These are phyloP conservation scores for Dioscorea dumetorum DNA, from an alignment of 106 monocot genomes.

Conservation along the genomic window DNA sequence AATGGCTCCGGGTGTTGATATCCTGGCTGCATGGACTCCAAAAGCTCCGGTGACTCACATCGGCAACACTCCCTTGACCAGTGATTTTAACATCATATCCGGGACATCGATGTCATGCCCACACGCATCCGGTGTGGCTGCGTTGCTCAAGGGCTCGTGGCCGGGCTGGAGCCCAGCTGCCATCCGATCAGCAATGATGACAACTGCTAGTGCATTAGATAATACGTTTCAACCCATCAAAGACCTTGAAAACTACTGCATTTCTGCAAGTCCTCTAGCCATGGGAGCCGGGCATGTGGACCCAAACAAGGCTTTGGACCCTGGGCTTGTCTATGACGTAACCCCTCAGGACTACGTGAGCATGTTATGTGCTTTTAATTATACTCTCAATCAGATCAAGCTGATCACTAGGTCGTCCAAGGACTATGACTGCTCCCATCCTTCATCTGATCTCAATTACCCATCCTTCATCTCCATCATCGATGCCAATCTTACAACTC, in stretches of 20 bases:
- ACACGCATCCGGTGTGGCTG: constrained; percentile 57
- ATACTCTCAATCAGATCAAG: constrained; percentile 14
- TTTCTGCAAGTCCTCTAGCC: constrained; percentile 40
- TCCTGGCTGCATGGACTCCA: constrained; percentile 45
- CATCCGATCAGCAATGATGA: constrained; percentile 79
- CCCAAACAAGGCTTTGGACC: constrained; percentile 58
- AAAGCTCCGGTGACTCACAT: not conserved
- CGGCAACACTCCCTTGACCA: constrained; percentile 2
- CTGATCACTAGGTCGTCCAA: constrained; percentile 4
- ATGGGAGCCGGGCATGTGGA: constrained; percentile 66
- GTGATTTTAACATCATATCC: constrained; percentile 22
- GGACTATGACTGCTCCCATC: constrained; percentile 12
- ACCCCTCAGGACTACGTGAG: constrained; percentile 26
- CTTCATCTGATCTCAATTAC: constrained; percentile 27
- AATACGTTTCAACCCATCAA: constrained; percentile 31
- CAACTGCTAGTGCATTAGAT: constrained; percentile 42
- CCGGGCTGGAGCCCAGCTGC: constrained; percentile 61
- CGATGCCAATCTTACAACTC: not conserved
- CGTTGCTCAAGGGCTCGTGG: constrained; percentile 35
- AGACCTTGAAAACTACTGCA: constrained; percentile 10
- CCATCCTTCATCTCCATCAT: constrained; percentile 39
- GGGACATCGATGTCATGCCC: constrained; percentile 78
- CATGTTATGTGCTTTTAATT: constrained; percentile 29
- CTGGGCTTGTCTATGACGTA: constrained; percentile 69
- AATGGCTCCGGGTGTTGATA: constrained; percentile 46